A percentile compares a stretch with the other conserved stretches of the same genome.
Evolutionary conservation across 1,284 basidiomycete species (phyloP).

Genomic region (Waitea zeae): DNA sequence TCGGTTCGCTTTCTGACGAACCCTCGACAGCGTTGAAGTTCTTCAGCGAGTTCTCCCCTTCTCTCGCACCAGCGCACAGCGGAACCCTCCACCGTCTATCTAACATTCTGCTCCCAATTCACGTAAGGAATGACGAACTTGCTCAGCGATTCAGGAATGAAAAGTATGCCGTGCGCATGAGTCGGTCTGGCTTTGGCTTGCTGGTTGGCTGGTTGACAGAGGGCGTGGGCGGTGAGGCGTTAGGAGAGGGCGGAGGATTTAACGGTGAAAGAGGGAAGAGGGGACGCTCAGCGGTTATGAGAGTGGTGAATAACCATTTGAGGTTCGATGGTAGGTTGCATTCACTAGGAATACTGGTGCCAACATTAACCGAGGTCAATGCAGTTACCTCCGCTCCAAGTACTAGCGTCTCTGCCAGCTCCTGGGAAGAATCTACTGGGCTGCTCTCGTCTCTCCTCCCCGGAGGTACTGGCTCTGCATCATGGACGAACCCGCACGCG

Average conservation of each 20-base stretch:
- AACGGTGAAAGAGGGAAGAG: slow-evolving; percentile 67
- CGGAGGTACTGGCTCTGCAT: slow-evolving; percentile 24
- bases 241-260: slow-evolving; percentile 70
- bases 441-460: slow-evolving; percentile 65
- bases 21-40: slow-evolving; percentile 48
- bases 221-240: slow-evolving; percentile 73
- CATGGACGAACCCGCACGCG: slow-evolving; percentile 36
- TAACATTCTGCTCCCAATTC: slow-evolving; percentile 68
- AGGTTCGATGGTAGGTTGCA: slow-evolving; percentile 66
- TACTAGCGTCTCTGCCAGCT: slow-evolving; percentile 37
- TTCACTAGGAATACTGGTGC: neutral
- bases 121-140: slow-evolving; percentile 71
- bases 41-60: slow-evolving; percentile 53
- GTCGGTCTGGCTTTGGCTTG: slow-evolving; percentile 81
- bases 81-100: slow-evolving; percentile 68
- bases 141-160: slow-evolving; percentile 81
- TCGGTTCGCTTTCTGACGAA: neutral
- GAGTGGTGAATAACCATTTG: slow-evolving; percentile 87
- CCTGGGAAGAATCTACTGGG: slow-evolving; percentile 74
- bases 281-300: slow-evolving; percentile 73
- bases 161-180: slow-evolving; percentile 85
- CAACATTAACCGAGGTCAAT: slow-evolving; percentile 6
- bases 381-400: slow-evolving; percentile 57
- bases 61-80: slow-evolving; percentile 56
- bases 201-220: slow-evolving; percentile 94